These are phyloP conservation scores for Suillus sp. DNA, from an alignment of 768 basidiomycete genomes.

Conservation along the genomic window DNA sequence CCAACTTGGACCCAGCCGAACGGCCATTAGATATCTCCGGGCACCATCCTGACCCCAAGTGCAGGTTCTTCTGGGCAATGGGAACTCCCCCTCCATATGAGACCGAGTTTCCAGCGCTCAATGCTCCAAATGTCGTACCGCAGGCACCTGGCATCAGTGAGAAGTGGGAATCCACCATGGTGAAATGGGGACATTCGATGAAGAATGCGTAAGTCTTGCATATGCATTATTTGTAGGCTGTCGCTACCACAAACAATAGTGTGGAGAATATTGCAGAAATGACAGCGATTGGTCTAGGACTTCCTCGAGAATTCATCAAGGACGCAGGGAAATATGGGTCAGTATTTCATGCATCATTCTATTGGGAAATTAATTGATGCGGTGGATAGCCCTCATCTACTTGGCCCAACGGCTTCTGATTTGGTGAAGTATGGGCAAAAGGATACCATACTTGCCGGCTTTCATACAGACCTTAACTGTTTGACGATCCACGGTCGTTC, in stretches of 20 bases:
- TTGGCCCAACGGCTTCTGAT: constrained; percentile 94
- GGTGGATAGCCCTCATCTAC: constrained; percentile 68
- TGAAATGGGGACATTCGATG: constrained; percentile 88
- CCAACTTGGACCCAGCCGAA: constrained; percentile 71
- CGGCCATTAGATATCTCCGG: constrained; percentile 82
- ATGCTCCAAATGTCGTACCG: constrained; percentile 84
- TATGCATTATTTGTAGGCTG: constrained; percentile 6
- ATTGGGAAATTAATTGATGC: not conserved
- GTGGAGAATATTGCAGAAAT: constrained; percentile 89
- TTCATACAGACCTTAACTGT: constrained; percentile 94
- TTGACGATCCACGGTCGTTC: constrained; percentile 90
- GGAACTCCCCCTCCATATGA: constrained; percentile 70
- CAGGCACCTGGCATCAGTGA: constrained; percentile 54
- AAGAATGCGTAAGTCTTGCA: constrained; percentile 69
- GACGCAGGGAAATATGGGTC: constrained; percentile 87
- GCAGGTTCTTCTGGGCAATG: constrained; percentile 93
- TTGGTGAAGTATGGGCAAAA: constrained; percentile 74
- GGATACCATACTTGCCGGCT: constrained; percentile 89
- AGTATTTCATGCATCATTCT: constrained; percentile 22
- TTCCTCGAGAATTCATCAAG: constrained; percentile 68
- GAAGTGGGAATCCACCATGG: constrained; percentile 74
- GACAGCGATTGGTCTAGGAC: constrained; percentile 80
- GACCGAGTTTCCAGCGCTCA: constrained; percentile 74
- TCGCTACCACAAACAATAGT: constrained; percentile 45
- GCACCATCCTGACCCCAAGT: constrained; percentile 90